These are phyloP conservation scores for Rhynchospora pubera DNA, from an alignment of 176 grass and related monocot genomes.

Conservation along the genomic window DNA sequence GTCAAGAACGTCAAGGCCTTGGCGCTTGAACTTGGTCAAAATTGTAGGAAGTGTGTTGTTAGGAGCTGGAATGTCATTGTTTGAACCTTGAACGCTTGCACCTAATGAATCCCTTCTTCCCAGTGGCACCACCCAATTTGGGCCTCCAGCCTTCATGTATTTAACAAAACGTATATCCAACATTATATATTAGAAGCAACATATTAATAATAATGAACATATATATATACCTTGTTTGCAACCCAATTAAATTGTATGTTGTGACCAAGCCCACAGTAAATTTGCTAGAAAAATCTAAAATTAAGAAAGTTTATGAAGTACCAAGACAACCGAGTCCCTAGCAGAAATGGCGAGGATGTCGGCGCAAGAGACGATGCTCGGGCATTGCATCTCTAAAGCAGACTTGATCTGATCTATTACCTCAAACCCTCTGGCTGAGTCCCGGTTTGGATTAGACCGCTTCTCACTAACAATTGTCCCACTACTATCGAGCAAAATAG, in stretches of 20 bases:
- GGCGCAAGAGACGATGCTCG: slow-evolving; percentile 63
- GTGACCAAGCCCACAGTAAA: neutral
- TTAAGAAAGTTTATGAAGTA: slow-evolving; percentile 13
- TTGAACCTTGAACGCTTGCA: slow-evolving; percentile 81
- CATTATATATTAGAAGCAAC: neutral
- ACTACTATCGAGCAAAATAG: slow-evolving; percentile 59
- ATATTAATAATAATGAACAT: neutral
- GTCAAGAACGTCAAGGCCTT: slow-evolving; percentile 66
- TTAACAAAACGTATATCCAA: neutral
- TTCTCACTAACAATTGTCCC: slow-evolving; percentile 61
- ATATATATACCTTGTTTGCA: neutral
- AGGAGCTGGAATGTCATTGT: slow-evolving; percentile 75
- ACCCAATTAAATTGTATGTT: no score
- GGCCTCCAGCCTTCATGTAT: slow-evolving; percentile 45
- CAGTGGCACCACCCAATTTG: slow-evolving; percentile 61
- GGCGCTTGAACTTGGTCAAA: slow-evolving; percentile 89
- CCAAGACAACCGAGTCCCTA: slow-evolving; percentile 75
- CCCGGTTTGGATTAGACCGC: slow-evolving; percentile 48
- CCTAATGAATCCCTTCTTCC: slow-evolving; percentile 63
- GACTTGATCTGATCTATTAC: slow-evolving; percentile 89
- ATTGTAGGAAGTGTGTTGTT: slow-evolving; percentile 84
- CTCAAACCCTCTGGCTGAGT: slow-evolving; percentile 75
- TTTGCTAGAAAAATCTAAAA: neutral
- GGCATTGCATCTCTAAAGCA: slow-evolving; percentile 70
- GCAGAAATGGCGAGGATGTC: slow-evolving; percentile 62